A percentile compares a stretch with the other conserved stretches of the same genome.
Evolutionary conservation across 2,329 filamentous ascomycete genomes (phyloP).

Genomic region (Tolypocladium guangdongense): DNA sequence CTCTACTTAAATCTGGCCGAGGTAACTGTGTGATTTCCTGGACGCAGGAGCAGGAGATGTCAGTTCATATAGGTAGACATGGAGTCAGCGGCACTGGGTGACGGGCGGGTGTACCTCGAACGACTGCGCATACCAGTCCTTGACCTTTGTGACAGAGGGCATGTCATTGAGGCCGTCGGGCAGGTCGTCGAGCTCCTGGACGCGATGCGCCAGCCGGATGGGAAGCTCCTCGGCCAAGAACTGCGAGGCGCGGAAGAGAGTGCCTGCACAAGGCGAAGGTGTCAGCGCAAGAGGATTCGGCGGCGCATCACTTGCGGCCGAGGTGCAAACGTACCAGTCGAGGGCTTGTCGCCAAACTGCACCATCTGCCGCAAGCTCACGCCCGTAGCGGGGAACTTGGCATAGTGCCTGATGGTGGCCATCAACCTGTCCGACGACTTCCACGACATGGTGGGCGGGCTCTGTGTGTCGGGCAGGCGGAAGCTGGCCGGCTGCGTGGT

Average conservation of each 20-base stretch:
- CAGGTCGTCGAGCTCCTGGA: conserved; percentile 83
- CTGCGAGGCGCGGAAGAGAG: conserved; percentile 92
- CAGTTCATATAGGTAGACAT: conserved; percentile 1
- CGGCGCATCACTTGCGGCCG: not conserved
- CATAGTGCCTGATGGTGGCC: conserved; percentile 96
- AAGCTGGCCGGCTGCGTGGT: not conserved
- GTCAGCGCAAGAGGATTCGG: not conserved
- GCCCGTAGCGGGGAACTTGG: conserved; percentile 91
- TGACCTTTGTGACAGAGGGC: conserved; percentile 89
- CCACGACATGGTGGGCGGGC: conserved; percentile 65
- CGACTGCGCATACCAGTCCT: conserved; percentile 98
- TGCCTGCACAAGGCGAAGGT: conserved; percentile 46
- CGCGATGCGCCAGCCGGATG: conserved; percentile 90
- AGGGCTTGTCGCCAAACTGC: conserved; percentile 91
- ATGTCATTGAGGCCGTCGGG: conserved; percentile 96
- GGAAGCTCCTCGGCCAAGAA: conserved; percentile 97
- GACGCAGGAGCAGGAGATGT: not conserved
- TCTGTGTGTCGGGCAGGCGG: not conserved
- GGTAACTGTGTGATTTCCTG: conserved; percentile 87
- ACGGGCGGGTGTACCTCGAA: conserved; percentile 64
- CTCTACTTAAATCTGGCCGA: conserved; percentile 62
- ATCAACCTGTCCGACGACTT: conserved; percentile 82
- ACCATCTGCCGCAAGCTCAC: conserved; percentile 98
- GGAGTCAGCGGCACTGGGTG: not conserved
- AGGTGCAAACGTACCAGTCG: conserved; percentile 54